Percentiles rank a stretch among this genome's conserved stretches.
phyloP scores from a whole-genome alignment of 2,329 filamentous ascomycete genomes.

The Diplocarpon rosae region DNA sequence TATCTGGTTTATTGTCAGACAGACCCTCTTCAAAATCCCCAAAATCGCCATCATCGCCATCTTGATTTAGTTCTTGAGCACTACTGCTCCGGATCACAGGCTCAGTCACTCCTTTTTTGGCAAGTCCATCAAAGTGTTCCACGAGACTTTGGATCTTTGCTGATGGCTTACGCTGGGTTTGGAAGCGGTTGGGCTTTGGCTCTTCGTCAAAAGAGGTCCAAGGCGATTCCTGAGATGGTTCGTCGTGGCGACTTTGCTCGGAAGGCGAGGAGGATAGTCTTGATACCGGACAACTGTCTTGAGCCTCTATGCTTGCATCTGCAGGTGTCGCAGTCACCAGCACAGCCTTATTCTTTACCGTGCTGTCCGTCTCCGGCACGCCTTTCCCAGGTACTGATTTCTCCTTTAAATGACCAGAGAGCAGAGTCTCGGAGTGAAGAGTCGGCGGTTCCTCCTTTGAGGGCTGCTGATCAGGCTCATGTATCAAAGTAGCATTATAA shows the following conservation, averaged over 20 bases:
- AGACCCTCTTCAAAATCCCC: constrained; percentile 29
- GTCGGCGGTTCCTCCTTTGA: neutral
- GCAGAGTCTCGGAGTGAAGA: neutral
- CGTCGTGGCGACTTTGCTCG: constrained; percentile 23
- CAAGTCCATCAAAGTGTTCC: constrained; percentile 21
- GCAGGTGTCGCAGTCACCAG: neutral
- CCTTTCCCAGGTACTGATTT: too few species aligned
- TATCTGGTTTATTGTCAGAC: constrained; percentile 15
- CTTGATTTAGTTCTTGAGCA: constrained; percentile 1
- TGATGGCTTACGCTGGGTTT: constrained; percentile 11
- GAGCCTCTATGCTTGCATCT: constrained; percentile 2
- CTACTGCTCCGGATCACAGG: neutral
- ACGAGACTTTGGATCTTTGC: constrained; percentile 23
- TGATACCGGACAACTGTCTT: constrained; percentile 12
- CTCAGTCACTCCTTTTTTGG: constrained; percentile 8
- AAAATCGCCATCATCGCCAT: constrained; percentile 16
- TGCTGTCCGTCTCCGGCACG: neutral
- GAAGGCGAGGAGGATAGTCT: constrained; percentile 24
- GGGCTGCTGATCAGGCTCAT: too few species aligned
- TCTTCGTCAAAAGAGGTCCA: constrained; percentile 27
- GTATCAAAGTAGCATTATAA: neutral
- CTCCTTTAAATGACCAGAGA: neutral
- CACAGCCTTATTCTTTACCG: neutral
- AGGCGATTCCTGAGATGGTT: constrained; percentile 21
- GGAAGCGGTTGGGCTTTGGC: constrained; percentile 13